These are phyloP conservation scores for Malassezia brasiliensis DNA, from an alignment of 1,284 basidiomycete species.

Conservation along the genomic window DNA sequence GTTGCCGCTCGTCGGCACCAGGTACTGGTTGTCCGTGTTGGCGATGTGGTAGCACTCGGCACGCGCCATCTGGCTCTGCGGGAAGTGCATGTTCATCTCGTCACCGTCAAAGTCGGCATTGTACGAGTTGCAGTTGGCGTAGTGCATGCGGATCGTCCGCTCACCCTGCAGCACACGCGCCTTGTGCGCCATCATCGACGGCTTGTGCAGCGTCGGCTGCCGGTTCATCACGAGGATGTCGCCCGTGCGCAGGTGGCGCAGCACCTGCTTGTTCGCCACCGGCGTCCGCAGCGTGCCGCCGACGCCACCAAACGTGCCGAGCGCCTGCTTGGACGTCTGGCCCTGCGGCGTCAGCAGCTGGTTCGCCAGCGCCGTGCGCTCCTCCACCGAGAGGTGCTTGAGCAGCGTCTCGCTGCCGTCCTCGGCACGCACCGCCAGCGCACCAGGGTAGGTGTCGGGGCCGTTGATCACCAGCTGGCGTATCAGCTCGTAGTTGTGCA, in stretches of 20 bases:
- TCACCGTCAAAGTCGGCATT: conserved; percentile 99
- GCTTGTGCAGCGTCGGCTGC: conserved; percentile 96
- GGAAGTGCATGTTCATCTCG: conserved; percentile 99
- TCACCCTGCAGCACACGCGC: conserved; percentile 87
- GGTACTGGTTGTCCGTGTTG: conserved; percentile 97
- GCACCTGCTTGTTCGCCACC: conserved; percentile 86
- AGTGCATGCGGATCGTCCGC: conserved; percentile 99
- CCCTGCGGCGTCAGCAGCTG: conserved; percentile 88
- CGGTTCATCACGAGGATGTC: conserved; percentile 94
- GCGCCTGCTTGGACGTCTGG: conserved; percentile 49
- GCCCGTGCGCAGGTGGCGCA: conserved; percentile 86
- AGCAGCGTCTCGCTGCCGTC: conserved; percentile 56
- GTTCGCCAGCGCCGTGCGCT: conserved; percentile 91
- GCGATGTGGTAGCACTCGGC: conserved; percentile 70
- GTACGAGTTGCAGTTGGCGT: conserved; percentile 99
- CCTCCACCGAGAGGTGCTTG: conserved; percentile 69
- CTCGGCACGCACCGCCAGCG: conserved; percentile 87
- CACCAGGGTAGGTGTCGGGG: conserved; percentile 80
- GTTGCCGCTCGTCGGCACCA: conserved; percentile 94
- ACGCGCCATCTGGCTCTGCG: conserved; percentile 85
- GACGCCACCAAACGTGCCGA: conserved; percentile 43
- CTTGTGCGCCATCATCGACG: conserved; percentile 99
- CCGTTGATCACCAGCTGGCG: conserved; percentile 86
- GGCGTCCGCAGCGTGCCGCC: conserved; percentile 46
- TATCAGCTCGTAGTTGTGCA: conserved; percentile 78